phyloP scores from a whole-genome alignment of 441 rosid species.

The Populus hybrid region DNA sequence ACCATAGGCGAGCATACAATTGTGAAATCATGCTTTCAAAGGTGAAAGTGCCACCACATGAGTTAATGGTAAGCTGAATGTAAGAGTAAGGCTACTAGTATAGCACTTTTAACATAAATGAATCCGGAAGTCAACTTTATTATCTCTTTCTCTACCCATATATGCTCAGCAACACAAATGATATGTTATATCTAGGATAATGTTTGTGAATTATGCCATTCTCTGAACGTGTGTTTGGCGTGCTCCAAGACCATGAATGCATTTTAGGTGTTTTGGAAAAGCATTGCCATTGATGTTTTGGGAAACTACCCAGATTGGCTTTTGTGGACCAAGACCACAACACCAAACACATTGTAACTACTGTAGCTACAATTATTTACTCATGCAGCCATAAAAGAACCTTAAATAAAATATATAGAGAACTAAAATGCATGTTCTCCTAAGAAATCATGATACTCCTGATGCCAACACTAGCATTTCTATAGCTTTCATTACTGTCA shows the following conservation, averaged over 20 bases:
- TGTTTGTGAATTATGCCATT: background rate
- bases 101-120: background rate
- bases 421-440: background rate
- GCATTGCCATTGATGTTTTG: background rate
- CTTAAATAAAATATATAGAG: background rate
- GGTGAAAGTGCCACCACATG: constrained; percentile 83
- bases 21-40: constrained; percentile 99
- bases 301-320: background rate
- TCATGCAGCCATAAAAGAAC: background rate
- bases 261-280: background rate
- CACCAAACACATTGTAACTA: background rate
- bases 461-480: background rate
- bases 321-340: background rate
- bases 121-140: background rate
- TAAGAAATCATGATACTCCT: background rate
- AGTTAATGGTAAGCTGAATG: constrained; percentile 63
- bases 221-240: background rate
- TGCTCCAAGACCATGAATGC: background rate
- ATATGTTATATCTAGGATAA: background rate
- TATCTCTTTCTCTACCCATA: background rate
- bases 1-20: constrained; percentile 91
- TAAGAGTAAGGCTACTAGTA: constrained; percentile 8
- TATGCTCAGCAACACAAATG: background rate
- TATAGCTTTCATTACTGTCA: background rate
- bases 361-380: background rate